Evolutionary conservation across 306 rosid genomes (phyloP).

Genomic region (Dalbergia oliveri): DNA sequence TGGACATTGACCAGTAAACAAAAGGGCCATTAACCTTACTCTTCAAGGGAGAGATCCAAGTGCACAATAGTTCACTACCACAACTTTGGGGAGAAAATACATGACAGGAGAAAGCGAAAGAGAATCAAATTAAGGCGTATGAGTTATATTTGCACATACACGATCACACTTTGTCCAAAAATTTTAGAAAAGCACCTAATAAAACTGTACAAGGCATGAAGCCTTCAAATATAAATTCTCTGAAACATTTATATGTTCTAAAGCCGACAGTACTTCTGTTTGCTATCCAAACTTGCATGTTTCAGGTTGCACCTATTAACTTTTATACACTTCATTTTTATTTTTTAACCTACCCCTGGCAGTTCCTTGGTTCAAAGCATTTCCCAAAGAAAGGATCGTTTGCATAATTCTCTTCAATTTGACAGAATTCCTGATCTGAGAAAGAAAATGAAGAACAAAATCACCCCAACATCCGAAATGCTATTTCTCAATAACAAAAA

Average conservation of each 20-base stretch:
- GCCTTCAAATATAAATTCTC: slow-evolving; percentile 4
- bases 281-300: slow-evolving; percentile 10
- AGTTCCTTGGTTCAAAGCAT: slow-evolving; percentile 98
- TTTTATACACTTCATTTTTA: slow-evolving; percentile 22
- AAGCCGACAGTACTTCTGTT: slow-evolving; percentile 15
- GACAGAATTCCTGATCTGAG: slow-evolving; percentile 81
- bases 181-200: not conserved
- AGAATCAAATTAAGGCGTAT: not conserved
- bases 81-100: too few relatives aligned
- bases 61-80: too few relatives aligned
- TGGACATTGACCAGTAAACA: slow-evolving; percentile 5
- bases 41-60: too few relatives aligned
- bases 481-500: slow-evolving; percentile 11
- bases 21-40: not conserved
- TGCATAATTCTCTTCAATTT: slow-evolving; percentile 97
- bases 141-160: slow-evolving; percentile 32
- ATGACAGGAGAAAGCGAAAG: too few relatives aligned
- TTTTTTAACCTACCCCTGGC: slow-evolving; percentile 76
- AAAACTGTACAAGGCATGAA: slow-evolving; percentile 11
- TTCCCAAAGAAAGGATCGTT: slow-evolving; percentile 93
- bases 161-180: not conserved
- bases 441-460: slow-evolving; percentile 40
- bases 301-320: slow-evolving; percentile 38
- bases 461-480: slow-evolving; percentile 40
- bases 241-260: slow-evolving; percentile 17